phyloP scores from a whole-genome alignment of 495 filamentous ascomycete species.

The Aspergillus taichungensis region DNA sequence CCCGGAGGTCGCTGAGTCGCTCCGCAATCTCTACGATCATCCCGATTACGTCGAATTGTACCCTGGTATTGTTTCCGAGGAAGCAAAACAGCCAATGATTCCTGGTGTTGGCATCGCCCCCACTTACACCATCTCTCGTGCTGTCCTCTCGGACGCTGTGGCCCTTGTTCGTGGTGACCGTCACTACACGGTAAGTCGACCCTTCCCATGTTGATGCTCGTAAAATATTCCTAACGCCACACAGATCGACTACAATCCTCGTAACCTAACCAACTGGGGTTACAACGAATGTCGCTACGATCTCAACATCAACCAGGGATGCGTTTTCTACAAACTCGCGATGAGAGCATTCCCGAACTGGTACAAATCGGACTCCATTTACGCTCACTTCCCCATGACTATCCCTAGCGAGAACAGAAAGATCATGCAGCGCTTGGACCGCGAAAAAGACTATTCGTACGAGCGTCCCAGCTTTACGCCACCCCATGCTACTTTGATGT shows the following conservation, averaged over 20 bases:
- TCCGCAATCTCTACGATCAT: conserved; percentile 49
- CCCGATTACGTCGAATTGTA: conserved; percentile 59
- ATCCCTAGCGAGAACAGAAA: conserved; percentile 63
- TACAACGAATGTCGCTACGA: conserved; percentile 67
- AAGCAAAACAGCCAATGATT: conserved; percentile 43
- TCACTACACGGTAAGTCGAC: conserved; percentile 37
- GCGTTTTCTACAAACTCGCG: conserved; percentile 79
- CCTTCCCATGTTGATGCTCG: neutral
- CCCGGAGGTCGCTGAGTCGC: conserved; percentile 40
- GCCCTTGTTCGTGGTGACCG: conserved; percentile 46
- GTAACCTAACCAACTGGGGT: conserved; percentile 72
- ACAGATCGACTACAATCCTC: conserved; percentile 58
- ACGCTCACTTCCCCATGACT: conserved; percentile 84
- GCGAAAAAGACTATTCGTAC: conserved; percentile 64
- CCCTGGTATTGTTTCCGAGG: conserved; percentile 49
- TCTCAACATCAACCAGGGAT: conserved; percentile 66
- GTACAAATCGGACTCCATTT: conserved; percentile 72
- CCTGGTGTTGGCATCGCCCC: conserved; percentile 48
- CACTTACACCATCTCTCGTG: conserved; percentile 50
- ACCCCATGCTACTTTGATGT: conserved; percentile 45
- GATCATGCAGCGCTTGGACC: conserved; percentile 64
- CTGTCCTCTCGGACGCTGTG: conserved; percentile 46
- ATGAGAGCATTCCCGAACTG: conserved; percentile 70
- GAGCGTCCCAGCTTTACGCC: conserved; percentile 49
- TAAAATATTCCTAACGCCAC: conserved; percentile 1